Conservation (phyloP, 2,329 filamentous ascomycete genomes). For the Blastomyces percursus region DNA sequence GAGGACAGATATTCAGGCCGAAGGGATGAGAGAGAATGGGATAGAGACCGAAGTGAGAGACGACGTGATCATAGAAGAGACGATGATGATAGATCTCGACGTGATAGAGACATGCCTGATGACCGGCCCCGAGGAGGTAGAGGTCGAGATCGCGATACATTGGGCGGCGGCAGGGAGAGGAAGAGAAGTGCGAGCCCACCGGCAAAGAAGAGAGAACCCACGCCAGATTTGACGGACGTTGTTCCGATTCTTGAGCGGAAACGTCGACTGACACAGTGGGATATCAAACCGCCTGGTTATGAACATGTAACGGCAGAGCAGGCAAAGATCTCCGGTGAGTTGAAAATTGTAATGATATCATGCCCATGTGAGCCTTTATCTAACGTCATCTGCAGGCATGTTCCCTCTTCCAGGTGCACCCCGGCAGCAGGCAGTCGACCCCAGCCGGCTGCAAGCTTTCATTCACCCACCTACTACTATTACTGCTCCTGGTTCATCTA, state of each 20-base stretch:
- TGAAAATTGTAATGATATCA: constrained; percentile 4
- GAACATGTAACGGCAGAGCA: constrained; percentile 98
- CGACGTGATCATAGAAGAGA: constrained; percentile 54
- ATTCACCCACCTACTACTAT: constrained; percentile 66
- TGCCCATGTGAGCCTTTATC: neutral
- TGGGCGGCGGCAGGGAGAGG: constrained; percentile 45
- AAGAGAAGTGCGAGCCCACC: constrained; percentile 70
- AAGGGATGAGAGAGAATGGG: constrained; percentile 64
- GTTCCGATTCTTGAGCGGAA: constrained; percentile 74
- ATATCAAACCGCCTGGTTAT: constrained; percentile 96
- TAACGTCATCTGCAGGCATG: constrained; percentile 52
- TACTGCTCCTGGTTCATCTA: constrained; percentile 41
- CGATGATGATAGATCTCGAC: constrained; percentile 53
- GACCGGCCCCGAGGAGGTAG: constrained; percentile 42
- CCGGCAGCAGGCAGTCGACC: constrained; percentile 89
- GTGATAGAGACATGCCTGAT: constrained; percentile 53
- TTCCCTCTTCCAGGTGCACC: constrained; percentile 95
- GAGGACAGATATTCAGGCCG: constrained; percentile 78
- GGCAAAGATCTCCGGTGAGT: constrained; percentile 72
- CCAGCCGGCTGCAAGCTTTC: constrained; percentile 84
- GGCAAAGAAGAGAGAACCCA: constrained; percentile 85
- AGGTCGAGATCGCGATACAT: constrained; percentile 22
- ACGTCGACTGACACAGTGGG: constrained; percentile 94
- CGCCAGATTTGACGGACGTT: constrained; percentile 82
- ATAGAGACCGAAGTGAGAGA: constrained; percentile 53